phyloP scores from a whole-genome alignment of 106 monocot species.

The Dioscorea zingiberensis region DNA sequence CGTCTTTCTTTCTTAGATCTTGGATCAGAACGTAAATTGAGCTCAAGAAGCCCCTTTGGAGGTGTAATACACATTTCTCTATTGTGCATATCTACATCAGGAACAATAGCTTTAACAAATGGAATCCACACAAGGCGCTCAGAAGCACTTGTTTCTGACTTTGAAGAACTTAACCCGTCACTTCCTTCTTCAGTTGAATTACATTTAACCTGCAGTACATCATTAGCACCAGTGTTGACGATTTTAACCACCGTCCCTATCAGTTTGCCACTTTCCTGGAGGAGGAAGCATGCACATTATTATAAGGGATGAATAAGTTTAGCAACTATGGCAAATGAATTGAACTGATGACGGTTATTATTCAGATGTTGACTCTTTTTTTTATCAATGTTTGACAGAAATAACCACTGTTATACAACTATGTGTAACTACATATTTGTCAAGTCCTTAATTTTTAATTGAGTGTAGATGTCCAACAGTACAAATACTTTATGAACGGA shows the following conservation, averaged over 20 bases:
- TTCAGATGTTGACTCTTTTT: neutral
- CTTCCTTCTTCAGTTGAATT: conserved; percentile 10
- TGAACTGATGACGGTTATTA: no score
- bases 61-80: conserved; percentile 88
- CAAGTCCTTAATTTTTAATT: no score
- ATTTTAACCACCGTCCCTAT: conserved; percentile 73
- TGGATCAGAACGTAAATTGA: conserved; percentile 59
- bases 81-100: conserved; percentile 65
- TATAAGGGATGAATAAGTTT: neutral
- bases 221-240: conserved; percentile 67
- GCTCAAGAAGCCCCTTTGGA: conserved; percentile 91
- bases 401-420: neutral
- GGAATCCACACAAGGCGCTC: conserved; percentile 73
- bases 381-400: neutral
- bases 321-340: no score
- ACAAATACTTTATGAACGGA: no score
- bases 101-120: conserved; percentile 96
- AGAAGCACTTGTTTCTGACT: conserved; percentile 15
- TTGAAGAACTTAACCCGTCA: conserved; percentile 10
- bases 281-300: neutral
- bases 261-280: conserved; percentile 60
- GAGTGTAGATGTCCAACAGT: no score
- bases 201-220: conserved; percentile 71
- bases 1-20: conserved; percentile 87
- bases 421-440: no score